Base-by-base conservation (phyloP, 257 asterid species). In the Penstemon barbatus region DNA sequence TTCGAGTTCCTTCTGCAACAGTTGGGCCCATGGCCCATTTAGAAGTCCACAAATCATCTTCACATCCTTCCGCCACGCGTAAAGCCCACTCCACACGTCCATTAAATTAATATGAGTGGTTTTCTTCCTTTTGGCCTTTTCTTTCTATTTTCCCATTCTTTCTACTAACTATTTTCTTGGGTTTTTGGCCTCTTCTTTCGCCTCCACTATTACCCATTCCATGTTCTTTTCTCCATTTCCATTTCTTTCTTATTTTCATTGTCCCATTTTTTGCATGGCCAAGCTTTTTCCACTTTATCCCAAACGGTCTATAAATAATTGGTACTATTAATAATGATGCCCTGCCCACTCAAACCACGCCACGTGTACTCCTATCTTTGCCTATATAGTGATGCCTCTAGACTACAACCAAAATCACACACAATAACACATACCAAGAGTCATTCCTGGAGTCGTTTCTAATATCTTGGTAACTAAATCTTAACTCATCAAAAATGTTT, bases 401-500 rank as follows among this genome's bases (percentile, higher is more conserved):
- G 40, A 0, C 5, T 55, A 38, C 56, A 51, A 39, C n/a, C 33
- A 25, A 25, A 58, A 15, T 12, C 63, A 39, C 52, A 7, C 74
- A 38, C 58, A 1, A 1, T 25, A 1, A 65, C 38, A 40, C 71
- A 8, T 46, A 15, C 8, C 50, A 51, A 12, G 7, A 46, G 7
- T 6, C 12, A 46, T 7, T 7, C 12, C 42, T 39, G 11, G 41
- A 37, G 25, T 37, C 38, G n/a, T 3, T 18, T 5, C 10, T 9
- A n/a, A 37, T 4, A 37, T 36, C 9, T 57, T 8, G 43, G 44
- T 12, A 7, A 8, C 33, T 33, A 38, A 13, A 60, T 15, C 13
- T 5, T n/a, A 55, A n/a, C 59, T 3, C 25, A 57, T 52, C 15
- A n/a, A 83, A 72, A 33, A 94, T 94, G 99, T 94, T 94, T 44